phyloP scores from a whole-genome alignment of 495 filamentous ascomycete genomes.

The Daldinia grandis region DNA sequence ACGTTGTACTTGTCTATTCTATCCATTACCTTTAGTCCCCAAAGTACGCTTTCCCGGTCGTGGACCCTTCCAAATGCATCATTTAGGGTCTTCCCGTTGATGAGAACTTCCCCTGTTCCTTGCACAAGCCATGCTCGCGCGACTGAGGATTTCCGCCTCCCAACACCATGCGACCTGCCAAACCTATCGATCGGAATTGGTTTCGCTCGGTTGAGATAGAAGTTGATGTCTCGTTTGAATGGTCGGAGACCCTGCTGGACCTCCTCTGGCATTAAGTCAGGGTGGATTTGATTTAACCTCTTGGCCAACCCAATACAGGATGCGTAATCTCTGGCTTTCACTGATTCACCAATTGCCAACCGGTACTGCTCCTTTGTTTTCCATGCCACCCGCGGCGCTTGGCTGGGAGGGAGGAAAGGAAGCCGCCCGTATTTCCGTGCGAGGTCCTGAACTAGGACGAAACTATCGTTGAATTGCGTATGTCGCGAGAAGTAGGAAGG shows the following conservation, averaged over 20 bases:
- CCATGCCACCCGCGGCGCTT: constrained; percentile 85
- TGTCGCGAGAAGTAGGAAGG: constrained; percentile 92
- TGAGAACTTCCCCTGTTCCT: constrained; percentile 84
- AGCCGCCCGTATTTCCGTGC: constrained; percentile 74
- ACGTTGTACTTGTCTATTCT: constrained; percentile 97
- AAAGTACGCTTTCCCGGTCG: constrained; percentile 92
- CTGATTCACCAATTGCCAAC: constrained; percentile 73
- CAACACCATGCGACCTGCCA: constrained; percentile 79
- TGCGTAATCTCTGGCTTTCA: constrained; percentile 81
- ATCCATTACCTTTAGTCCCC: constrained; percentile 84
- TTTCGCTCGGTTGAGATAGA: constrained; percentile 66
- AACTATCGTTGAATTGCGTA: constrained; percentile 84
- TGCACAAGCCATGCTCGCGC: constrained; percentile 89
- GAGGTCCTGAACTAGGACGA: constrained; percentile 75
- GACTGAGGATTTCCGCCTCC: constrained; percentile 83
- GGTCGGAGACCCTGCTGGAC: constrained; percentile 68
- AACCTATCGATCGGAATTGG: constrained; percentile 70
- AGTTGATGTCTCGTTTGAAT: constrained; percentile 80
- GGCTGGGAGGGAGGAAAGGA: constrained; percentile 67
- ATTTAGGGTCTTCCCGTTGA: constrained; percentile 85
- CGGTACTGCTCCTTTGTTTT: constrained; percentile 79
- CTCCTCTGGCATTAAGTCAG: constrained; percentile 73
- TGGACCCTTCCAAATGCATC: constrained; percentile 86
- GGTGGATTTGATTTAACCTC: constrained; percentile 85
- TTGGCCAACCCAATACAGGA: constrained; percentile 77